Evolutionary conservation across 371 early-diverging fungal species (phyloP).

Genomic region (Dinochytrium kinnereticum): DNA sequence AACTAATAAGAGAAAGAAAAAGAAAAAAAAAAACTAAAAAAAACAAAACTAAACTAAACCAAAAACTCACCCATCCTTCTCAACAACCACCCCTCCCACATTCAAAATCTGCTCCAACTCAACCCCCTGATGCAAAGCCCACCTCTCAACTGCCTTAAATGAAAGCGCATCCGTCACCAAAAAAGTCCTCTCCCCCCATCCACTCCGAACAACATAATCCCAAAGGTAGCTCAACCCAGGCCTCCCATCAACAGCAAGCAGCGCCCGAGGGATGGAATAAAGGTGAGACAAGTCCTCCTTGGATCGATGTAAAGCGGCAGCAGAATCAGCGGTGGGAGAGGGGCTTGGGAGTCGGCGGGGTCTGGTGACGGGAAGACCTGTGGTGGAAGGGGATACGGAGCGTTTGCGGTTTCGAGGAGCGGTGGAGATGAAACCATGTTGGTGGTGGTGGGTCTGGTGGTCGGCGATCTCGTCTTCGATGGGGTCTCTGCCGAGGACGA

Average conservation of each 20-base stretch:
- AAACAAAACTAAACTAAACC: background rate
- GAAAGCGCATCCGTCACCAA: background rate
- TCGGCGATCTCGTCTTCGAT: slow-evolving; percentile 13
- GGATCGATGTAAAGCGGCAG: background rate
- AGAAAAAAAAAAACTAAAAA: background rate
- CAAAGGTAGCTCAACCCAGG: slow-evolving; percentile 21
- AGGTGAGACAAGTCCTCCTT: slow-evolving; percentile 11
- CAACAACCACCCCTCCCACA: background rate
- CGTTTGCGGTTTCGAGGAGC: background rate
- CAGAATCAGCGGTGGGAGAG: too few species aligned
- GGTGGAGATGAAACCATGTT: background rate
- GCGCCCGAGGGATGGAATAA: slow-evolving; percentile 29
- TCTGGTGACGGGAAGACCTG: background rate
- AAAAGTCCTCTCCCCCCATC: slow-evolving; percentile 2
- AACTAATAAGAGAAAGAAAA: background rate
- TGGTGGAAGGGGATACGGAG: background rate
- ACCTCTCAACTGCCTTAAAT: slow-evolving; percentile 3
- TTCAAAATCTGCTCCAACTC: slow-evolving; percentile 7
- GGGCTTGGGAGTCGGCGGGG: background rate
- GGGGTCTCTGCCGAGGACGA: slow-evolving; percentile 9
- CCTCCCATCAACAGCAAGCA: slow-evolving; percentile 27
- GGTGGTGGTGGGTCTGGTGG: slow-evolving; percentile 11
- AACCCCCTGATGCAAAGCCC: background rate
- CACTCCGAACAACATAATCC: slow-evolving; percentile 17
- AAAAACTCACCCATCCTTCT: background rate